phyloP scores from a whole-genome alignment of 176 grass and related monocot genomes.

The Triticum monococcum region DNA sequence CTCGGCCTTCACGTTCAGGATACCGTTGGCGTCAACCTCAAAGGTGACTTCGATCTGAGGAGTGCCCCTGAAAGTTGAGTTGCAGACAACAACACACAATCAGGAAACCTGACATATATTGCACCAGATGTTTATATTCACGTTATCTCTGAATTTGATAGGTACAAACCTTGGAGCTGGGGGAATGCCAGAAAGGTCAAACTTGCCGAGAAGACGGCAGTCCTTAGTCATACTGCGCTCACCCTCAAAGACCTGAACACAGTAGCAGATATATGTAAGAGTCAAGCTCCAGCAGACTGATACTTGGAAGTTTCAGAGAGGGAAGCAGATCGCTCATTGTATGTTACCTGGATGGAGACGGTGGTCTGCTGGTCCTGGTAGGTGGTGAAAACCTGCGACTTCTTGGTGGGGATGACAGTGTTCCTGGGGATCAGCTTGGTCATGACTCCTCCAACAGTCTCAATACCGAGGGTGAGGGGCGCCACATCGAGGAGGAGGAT shows the following conservation, averaged over 20 bases:
- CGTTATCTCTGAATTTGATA: background rate
- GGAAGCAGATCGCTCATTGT: background rate
- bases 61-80: conserved; percentile 47
- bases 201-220: conserved; percentile 73
- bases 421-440: conserved; percentile 78
- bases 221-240: conserved; percentile 84
- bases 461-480: conserved; percentile 59
- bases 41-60: conserved; percentile 70
- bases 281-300: background rate
- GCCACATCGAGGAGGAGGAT: conserved; percentile 78
- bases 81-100: background rate
- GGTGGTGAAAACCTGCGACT: conserved; percentile 76
- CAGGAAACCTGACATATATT: background rate
- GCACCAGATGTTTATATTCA: background rate
- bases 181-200: conserved; percentile 56
- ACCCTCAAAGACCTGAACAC: conserved; percentile 58
- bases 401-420: conserved; percentile 68
- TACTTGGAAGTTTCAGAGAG: background rate
- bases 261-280: background rate
- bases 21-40: conserved; percentile 69
- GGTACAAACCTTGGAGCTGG: conserved; percentile 46
- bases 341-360: conserved; percentile 62
- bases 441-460: conserved; percentile 72
- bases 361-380: conserved; percentile 76
- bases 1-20: conserved; percentile 64